These are phyloP conservation scores for Fusarium azukiicola DNA, from an alignment of 2,329 filamentous ascomycete genomes.

Conservation along the genomic window DNA sequence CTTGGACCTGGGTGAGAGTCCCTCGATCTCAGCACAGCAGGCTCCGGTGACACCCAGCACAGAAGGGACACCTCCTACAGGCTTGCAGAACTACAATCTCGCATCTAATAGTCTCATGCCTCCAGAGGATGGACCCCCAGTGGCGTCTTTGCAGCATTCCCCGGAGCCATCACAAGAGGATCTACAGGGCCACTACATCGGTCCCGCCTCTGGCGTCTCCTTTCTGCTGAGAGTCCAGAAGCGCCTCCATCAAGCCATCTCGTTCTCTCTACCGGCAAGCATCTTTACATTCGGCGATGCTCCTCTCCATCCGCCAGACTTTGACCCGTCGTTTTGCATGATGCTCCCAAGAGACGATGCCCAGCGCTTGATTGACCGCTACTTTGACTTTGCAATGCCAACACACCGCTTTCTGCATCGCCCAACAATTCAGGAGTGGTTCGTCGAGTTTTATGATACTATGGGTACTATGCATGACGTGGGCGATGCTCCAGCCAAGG, in stretches of 20 bases:
- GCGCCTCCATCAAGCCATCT: conserved; percentile 53
- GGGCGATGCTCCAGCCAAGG: conserved; percentile 51
- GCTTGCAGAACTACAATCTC: conserved; percentile 29
- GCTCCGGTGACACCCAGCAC: conserved; percentile 2
- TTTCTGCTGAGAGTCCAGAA: conserved; percentile 58
- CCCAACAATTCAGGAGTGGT: conserved; percentile 72
- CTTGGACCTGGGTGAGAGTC: conserved; percentile 31
- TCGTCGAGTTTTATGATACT: conserved; percentile 65
- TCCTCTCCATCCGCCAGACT: conserved; percentile 63
- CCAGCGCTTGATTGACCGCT: conserved; percentile 67
- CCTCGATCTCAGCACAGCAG: conserved; percentile 29
- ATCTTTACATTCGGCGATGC: conserved; percentile 74
- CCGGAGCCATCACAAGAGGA: conserved; percentile 58
- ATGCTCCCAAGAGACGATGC: conserved; percentile 64
- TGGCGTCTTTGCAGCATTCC: conserved; percentile 48
- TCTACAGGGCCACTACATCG: conserved; percentile 58
- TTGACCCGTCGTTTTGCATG: conserved; percentile 61
- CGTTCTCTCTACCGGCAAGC: conserved; percentile 55
- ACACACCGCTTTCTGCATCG: conserved; percentile 77
- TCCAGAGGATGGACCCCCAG: conserved; percentile 20
- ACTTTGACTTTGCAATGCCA: conserved; percentile 78
- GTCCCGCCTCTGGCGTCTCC: conserved; percentile 57
- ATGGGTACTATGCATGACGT: conserved; percentile 54
- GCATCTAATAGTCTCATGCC: conserved; percentile 32
- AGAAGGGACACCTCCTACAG: conserved; percentile 8